Percentiles rank a stretch among this genome's conserved stretches.
Evolutionary conservation across 208 protist species (phyloP).

Genomic region (Acanthamoeba healyi): DNA sequence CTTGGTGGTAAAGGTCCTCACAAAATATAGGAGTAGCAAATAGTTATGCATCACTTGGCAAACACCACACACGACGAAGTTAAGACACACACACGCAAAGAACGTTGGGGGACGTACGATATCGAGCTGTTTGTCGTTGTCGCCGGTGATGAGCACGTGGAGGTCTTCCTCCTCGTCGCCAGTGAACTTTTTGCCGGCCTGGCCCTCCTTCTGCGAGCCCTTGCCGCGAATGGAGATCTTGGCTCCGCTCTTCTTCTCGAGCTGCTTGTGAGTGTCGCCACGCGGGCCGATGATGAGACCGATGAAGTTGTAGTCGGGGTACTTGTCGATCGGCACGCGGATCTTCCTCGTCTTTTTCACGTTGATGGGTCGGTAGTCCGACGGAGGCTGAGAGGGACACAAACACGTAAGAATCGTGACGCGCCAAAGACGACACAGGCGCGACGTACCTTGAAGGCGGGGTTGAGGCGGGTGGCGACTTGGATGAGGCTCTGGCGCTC

Average conservation of each 20-base stretch:
- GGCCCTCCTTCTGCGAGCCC: conserved; percentile 90
- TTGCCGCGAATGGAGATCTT: conserved; percentile 92
- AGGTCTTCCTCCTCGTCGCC: conserved; percentile 85
- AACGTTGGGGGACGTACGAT: conserved; percentile 60
- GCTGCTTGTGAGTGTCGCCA: conserved; percentile 90
- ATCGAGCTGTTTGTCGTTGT: conserved; percentile 84
- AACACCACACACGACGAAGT: too few species aligned
- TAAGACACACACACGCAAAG: neutral
- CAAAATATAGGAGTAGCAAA: neutral
- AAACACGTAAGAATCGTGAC: too few species aligned
- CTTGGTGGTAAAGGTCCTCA: too few species aligned
- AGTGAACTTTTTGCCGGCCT: conserved; percentile 74
- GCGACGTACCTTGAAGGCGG: conserved; percentile 69
- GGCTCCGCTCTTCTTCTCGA: conserved; percentile 90
- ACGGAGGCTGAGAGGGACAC: neutral
- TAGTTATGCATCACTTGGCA: neutral
- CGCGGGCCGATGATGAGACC: conserved; percentile 92
- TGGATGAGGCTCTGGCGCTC: conserved; percentile 83
- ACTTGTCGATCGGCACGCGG: conserved; percentile 88
- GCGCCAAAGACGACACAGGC: too few species aligned
- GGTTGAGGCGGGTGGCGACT: conserved; percentile 73
- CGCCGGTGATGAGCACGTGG: conserved; percentile 89
- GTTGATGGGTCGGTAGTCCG: conserved; percentile 73
- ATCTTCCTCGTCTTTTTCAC: conserved; percentile 83
- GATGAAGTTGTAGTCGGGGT: conserved; percentile 91